phyloP scores from a whole-genome alignment of 176 grass and related monocot species.

The Zea luxurians region DNA sequence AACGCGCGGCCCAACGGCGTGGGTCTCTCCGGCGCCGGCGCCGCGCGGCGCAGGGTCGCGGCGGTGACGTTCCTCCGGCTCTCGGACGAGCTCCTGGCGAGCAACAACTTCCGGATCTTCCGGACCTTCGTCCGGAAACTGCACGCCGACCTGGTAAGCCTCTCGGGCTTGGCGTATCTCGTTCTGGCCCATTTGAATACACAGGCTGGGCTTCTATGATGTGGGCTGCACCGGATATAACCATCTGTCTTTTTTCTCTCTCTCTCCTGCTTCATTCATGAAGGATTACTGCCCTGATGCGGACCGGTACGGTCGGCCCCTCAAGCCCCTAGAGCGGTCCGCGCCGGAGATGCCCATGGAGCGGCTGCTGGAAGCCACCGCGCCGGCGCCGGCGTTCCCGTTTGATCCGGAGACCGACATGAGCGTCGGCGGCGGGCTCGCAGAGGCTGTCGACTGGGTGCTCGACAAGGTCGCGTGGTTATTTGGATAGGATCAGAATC shows the following conservation, averaged over 20 bases:
- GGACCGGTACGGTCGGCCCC: conserved; percentile 41
- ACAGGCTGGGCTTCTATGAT: not conserved
- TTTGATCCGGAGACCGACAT: conserved; percentile 71
- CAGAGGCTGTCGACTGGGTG: conserved; percentile 38
- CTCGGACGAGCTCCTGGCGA: conserved; percentile 55
- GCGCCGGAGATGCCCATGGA: conserved; percentile 43
- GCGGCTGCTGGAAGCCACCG: conserved; percentile 48
- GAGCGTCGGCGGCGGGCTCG: conserved; percentile 50
- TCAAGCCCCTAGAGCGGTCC: conserved; percentile 58
- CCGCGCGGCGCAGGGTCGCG: conserved; percentile 39
- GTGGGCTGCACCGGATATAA: not conserved
- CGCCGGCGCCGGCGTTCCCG: conserved; percentile 47
- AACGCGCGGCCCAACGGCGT: conserved; percentile 65
- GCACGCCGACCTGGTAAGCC: conserved; percentile 65
- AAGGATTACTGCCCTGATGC: conserved; percentile 55
- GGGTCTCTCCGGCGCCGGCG: not conserved
- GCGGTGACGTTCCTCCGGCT: conserved; percentile 76
- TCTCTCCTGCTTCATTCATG: conserved; percentile 15
- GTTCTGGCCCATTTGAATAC: not conserved
- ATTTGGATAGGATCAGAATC: conserved; percentile 11
- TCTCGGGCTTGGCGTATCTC: not conserved
- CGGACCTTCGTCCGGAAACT: conserved; percentile 69
- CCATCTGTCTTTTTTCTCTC: not conserved
- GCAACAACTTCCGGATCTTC: conserved; percentile 58
- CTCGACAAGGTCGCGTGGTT: conserved; percentile 34